phyloP scores from a whole-genome alignment of 83 land plant species.

The Picea abies region DNA sequence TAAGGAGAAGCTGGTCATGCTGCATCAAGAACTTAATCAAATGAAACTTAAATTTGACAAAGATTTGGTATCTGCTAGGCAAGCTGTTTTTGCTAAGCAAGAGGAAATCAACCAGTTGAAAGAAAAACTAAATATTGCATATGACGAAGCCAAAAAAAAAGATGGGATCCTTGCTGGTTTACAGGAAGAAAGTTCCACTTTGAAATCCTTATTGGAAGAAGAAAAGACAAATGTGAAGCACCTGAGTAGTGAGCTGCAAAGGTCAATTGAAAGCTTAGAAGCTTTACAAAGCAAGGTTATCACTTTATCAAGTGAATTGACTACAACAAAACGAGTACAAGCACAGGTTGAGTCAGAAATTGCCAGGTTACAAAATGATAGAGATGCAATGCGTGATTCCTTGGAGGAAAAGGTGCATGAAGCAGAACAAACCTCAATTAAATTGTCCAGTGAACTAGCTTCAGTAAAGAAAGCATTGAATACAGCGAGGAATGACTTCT shows the following conservation, averaged over 20 bases:
- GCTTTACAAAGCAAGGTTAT: slow-evolving; percentile 34
- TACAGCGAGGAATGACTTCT: slow-evolving; percentile 34
- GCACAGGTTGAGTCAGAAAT: slow-evolving; percentile 38
- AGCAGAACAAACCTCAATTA: slow-evolving; percentile 21
- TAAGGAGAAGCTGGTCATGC: slow-evolving; percentile 19
- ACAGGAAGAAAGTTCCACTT: slow-evolving; percentile 36
- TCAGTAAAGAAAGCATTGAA: slow-evolving; percentile 29
- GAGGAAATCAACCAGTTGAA: slow-evolving; percentile 37
- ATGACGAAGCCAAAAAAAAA: slow-evolving; percentile 23
- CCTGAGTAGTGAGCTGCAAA: slow-evolving; percentile 33
- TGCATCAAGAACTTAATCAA: slow-evolving; percentile 29
- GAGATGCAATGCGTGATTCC: slow-evolving; percentile 18
- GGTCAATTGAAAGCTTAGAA: slow-evolving; percentile 28
- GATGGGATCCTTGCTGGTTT: slow-evolving; percentile 28
- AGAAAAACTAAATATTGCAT: slow-evolving; percentile 36
- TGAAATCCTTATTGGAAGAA: slow-evolving; percentile 28
- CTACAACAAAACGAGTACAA: slow-evolving; percentile 20
- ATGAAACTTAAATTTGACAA: slow-evolving; percentile 36
- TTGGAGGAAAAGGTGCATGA: slow-evolving; percentile 38
- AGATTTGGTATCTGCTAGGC: slow-evolving; percentile 32
- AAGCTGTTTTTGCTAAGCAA: slow-evolving; percentile 37
- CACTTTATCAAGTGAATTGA: slow-evolving; percentile 35
- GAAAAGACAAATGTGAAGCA: slow-evolving; percentile 32
- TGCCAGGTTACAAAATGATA: slow-evolving; percentile 34
- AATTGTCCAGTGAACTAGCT: slow-evolving; percentile 36